Percentiles rank a stretch among this genome's conserved stretches.
Evolutionary conservation across 768 basidiomycete species (phyloP).

Genomic region (Tylopilus subfusipes): DNA sequence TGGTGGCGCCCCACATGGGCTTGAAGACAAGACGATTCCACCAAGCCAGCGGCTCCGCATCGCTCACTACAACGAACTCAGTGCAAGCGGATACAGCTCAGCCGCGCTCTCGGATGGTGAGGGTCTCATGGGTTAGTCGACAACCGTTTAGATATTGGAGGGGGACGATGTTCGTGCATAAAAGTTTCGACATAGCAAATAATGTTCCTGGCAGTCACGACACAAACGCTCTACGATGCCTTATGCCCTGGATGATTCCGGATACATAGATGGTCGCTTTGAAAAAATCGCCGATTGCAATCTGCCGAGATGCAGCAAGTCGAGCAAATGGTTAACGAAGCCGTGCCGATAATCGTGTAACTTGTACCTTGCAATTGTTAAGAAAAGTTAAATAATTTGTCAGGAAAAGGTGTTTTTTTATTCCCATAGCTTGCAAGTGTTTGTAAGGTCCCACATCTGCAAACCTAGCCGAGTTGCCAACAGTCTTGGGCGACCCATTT

Average conservation of each 20-base stretch:
- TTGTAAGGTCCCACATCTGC: no score
- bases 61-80: constrained; percentile 57
- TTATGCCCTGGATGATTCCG: constrained; percentile 3
- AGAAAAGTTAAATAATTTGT: no score
- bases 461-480: no score
- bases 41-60: constrained; percentile 72
- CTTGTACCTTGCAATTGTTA: neutral
- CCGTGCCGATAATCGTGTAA: neutral
- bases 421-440: no score
- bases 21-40: constrained; percentile 63
- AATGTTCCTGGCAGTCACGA: constrained; percentile 12
- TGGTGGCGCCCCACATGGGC: constrained; percentile 50
- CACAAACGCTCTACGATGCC: constrained; percentile 8
- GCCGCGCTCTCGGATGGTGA: constrained; percentile 58
- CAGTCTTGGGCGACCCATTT: no score
- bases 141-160: neutral
- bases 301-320: no score
- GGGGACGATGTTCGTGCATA: neutral
- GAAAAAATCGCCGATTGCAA: neutral
- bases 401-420: no score
- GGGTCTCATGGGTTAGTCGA: constrained; percentile 41
- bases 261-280: neutral
- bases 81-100: constrained; percentile 48
- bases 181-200: constrained; percentile 7
- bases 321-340: no score